Evolutionary conservation across 2,329 filamentous ascomycete genomes (phyloP).

Genomic region (Ophiocordyceps camponoti-saundersi): DNA sequence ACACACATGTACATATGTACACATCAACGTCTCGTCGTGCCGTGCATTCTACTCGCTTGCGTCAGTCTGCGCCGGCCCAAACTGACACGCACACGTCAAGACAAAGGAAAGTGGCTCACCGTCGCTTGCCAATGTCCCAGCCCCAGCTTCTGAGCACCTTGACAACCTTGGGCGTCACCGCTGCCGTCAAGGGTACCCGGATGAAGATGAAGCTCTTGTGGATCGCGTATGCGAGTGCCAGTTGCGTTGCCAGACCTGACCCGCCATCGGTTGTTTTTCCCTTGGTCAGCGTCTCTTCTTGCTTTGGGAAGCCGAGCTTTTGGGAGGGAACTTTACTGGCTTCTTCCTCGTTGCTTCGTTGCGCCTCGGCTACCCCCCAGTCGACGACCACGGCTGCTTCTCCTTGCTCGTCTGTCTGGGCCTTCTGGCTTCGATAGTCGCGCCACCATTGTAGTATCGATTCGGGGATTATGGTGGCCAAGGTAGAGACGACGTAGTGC

Average conservation of each 20-base stretch:
- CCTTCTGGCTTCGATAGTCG: conserved; percentile 30
- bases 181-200: conserved; percentile 81
- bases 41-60: not conserved
- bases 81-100: not conserved
- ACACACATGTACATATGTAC: not conserved
- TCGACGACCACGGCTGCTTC: conserved; percentile 32
- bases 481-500: conserved; percentile 44
- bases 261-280: not conserved
- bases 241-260: conserved; percentile 54
- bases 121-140: conserved; percentile 75
- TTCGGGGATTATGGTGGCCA: conserved; percentile 42
- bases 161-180: conserved; percentile 86
- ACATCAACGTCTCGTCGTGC: not conserved
- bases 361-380: conserved; percentile 47
- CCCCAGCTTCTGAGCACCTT: conserved; percentile 76
- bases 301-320: not conserved
- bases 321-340: conserved; percentile 44
- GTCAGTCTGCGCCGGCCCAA: not conserved
- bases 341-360: conserved; percentile 41
- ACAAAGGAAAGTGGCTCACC: not conserved
- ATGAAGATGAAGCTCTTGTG: conserved; percentile 97
- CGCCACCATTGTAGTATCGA: conserved; percentile 35
- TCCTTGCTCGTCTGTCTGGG: conserved; percentile 26
- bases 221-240: conserved; percentile 87
- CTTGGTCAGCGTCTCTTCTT: not conserved